These are phyloP conservation scores for Lactifluus echinatus DNA, from an alignment of 768 basidiomycete genomes.

Conservation along the genomic window DNA sequence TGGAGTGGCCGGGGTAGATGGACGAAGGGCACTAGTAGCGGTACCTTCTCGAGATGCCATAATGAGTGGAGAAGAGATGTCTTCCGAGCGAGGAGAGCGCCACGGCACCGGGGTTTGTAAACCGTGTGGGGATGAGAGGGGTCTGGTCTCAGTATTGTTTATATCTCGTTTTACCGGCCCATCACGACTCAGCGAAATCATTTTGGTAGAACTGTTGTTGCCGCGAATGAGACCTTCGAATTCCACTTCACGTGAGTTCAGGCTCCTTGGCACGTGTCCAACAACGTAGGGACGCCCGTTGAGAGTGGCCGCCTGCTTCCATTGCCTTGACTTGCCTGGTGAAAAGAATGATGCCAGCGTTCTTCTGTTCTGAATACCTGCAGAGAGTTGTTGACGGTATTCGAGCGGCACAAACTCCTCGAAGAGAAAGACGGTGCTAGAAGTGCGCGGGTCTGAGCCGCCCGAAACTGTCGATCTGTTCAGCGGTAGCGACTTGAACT, in stretches of 20 bases:
- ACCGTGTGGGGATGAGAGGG: neutral
- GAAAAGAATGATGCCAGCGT: conserved; percentile 66
- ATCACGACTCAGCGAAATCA: conserved; percentile 27
- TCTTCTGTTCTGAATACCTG: conserved; percentile 41
- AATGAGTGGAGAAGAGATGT: conserved; percentile 2
- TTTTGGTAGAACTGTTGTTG: conserved; percentile 36
- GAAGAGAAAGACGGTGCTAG: conserved; percentile 67
- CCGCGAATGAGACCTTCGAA: conserved; percentile 68
- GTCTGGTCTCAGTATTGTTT: neutral
- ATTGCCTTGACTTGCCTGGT: conserved; percentile 42
- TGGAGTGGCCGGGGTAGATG: conserved; percentile 27
- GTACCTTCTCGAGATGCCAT: neutral
- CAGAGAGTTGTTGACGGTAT: conserved; percentile 66
- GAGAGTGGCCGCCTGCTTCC: conserved; percentile 77
- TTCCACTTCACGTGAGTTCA: conserved; percentile 56
- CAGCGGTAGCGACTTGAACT: conserved; percentile 72
- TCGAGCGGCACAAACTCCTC: conserved; percentile 93
- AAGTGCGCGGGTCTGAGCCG: conserved; percentile 58
- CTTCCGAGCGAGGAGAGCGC: neutral
- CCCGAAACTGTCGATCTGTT: conserved; percentile 24
- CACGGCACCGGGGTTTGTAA: neutral
- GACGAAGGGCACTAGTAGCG: neutral
- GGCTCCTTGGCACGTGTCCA: conserved; percentile 47
- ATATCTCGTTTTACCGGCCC: conserved; percentile 19
- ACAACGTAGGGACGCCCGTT: conserved; percentile 70